Percentiles rank a stretch among this genome's conserved stretches.
Evolutionary conservation across 2,329 filamentous ascomycete genomes (phyloP).

Genomic region (Fusarium verrucosum): DNA sequence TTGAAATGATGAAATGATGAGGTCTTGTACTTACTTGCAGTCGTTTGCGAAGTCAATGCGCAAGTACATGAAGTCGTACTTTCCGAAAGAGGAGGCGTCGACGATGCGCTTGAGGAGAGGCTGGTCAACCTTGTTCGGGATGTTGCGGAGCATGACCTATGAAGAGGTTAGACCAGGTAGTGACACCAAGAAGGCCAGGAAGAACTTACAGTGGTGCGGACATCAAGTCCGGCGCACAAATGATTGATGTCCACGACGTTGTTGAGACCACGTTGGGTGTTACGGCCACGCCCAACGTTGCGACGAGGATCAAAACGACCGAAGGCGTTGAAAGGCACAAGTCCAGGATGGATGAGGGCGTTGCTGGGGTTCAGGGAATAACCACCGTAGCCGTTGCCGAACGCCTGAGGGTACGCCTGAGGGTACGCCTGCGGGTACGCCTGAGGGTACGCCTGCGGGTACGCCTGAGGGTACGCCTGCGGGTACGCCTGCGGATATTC

Average conservation of each 20-base stretch:
- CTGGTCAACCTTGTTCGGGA: constrained; percentile 88
- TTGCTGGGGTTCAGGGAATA: too few species aligned
- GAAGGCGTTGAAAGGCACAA: neutral
- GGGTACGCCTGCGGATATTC: too few species aligned
- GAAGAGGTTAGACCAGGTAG: neutral
- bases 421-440: too few species aligned
- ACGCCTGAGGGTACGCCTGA: too few species aligned
- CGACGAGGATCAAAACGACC: constrained; percentile 37
- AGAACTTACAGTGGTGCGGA: constrained; percentile 74
- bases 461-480: too few species aligned
- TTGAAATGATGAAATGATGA: neutral
- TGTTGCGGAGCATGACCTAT: constrained; percentile 93
- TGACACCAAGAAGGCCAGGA: neutral
- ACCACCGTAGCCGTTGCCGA: too few species aligned
- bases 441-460: too few species aligned
- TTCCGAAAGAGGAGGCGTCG: constrained; percentile 79
- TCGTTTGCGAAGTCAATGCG: constrained; percentile 88
- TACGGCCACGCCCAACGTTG: neutral
- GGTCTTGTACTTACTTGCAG: constrained; percentile 72
- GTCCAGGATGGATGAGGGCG: too few species aligned
- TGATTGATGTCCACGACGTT: constrained; percentile 64
- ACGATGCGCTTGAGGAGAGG: constrained; percentile 80
- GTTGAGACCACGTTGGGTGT: constrained; percentile 46
- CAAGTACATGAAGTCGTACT: constrained; percentile 95
- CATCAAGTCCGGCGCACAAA: constrained; percentile 73